These are phyloP conservation scores for Termitomyces sp. DNA, from an alignment of 768 basidiomycete genomes.

Conservation along the genomic window DNA sequence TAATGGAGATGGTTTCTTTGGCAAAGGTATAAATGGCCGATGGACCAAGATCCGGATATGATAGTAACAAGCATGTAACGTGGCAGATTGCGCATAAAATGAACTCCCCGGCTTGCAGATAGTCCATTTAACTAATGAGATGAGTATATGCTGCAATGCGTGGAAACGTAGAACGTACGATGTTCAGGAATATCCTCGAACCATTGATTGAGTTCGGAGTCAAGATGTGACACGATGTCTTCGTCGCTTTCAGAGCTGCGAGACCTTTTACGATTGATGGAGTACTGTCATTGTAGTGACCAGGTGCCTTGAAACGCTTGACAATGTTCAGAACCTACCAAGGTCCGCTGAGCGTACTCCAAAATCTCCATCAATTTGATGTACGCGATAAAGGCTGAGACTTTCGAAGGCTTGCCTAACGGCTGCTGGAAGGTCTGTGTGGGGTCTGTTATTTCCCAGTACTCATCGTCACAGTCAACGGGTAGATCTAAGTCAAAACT, in stretches of 20 bases:
- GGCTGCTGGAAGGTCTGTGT: constrained; percentile 60
- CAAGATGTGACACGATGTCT: constrained; percentile 64
- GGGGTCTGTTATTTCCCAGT: constrained; percentile 53
- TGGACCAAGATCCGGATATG: constrained; percentile 70
- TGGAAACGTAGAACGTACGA: constrained; percentile 41
- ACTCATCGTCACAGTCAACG: constrained; percentile 62
- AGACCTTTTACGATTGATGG: constrained; percentile 10
- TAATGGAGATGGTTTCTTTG: constrained; percentile 36
- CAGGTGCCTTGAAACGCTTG: not conserved
- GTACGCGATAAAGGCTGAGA: constrained; percentile 51
- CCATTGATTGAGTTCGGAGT: constrained; percentile 75
- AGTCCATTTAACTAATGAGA: constrained; percentile 27
- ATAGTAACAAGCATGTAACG: constrained; percentile 40
- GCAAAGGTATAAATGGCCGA: constrained; percentile 70
- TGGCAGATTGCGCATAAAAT: constrained; percentile 54
- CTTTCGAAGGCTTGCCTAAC: constrained; percentile 42
- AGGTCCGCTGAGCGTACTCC: constrained; percentile 56
- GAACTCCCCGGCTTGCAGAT: constrained; percentile 27
- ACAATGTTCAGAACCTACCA: constrained; percentile 32
- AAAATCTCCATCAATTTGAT: constrained; percentile 58
- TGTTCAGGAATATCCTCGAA: constrained; percentile 62
- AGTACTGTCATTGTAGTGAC: constrained; percentile 7
- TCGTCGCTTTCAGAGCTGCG: constrained; percentile 27
- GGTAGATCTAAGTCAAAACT: constrained; percentile 72
- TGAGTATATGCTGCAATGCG: constrained; percentile 26